A percentile compares a stretch with the other conserved stretches of the same genome.
Conservation (phyloP, 2,329 filamentous ascomycete genomes). For the Colletotrichum horii region DNA sequence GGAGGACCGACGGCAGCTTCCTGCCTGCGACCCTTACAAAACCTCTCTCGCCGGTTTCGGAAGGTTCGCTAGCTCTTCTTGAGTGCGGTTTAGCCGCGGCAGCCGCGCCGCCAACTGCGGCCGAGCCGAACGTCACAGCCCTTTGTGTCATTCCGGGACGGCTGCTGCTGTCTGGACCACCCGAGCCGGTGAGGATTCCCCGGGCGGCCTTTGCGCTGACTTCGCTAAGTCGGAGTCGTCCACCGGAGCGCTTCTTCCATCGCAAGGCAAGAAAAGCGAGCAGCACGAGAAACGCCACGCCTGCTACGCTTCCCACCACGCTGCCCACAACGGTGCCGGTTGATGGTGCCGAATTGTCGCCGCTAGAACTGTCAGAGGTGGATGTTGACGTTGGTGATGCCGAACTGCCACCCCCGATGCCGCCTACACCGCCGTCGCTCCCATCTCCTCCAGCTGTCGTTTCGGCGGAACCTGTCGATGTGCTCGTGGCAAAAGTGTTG, state of each 20-base stretch:
- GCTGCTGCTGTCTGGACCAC: conserved; percentile 24
- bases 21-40: conserved; percentile 71
- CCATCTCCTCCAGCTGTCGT: not conserved
- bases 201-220: conserved; percentile 35
- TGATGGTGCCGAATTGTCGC: conserved; percentile 5
- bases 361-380: conserved; percentile 17
- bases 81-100: conserved; percentile 34
- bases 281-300: conserved; percentile 60
- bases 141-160: conserved; percentile 51
- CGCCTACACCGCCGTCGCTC: not conserved
- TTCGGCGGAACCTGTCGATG: not conserved
- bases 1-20: conserved; percentile 68
- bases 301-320: conserved; percentile 63
- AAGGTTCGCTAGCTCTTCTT: conserved; percentile 32
- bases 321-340: conserved; percentile 52
- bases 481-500: conserved; percentile 8
- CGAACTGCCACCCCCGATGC: not conserved
- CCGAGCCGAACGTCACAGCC: conserved; percentile 39
- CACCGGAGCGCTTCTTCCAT: conserved; percentile 58
- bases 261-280: conserved; percentile 58
- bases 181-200: conserved; percentile 31
- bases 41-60: conserved; percentile 55
- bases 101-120: conserved; percentile 7
- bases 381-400: conserved; percentile 24
- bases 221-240: conserved; percentile 48